Conservation (phyloP, 2,329 filamentous ascomycete genomes). For the Claviceps capensis region DNA sequence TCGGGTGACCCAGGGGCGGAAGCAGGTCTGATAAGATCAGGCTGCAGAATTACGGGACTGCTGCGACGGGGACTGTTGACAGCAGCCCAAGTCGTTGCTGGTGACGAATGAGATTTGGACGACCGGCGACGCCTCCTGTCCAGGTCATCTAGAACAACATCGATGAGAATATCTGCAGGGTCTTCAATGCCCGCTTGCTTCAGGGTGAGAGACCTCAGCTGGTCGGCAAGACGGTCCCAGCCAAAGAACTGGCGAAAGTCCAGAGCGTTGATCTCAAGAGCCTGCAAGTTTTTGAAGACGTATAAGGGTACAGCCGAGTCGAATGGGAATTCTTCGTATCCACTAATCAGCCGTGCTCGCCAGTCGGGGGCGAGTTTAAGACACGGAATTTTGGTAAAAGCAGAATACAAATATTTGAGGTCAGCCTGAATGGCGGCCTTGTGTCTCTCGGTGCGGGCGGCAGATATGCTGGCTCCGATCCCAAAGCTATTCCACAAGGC, state of each 20-base stretch:
- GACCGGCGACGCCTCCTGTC: constrained; percentile 81
- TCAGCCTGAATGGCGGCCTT: constrained; percentile 77
- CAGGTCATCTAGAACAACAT: constrained; percentile 93
- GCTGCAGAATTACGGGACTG: constrained; percentile 49
- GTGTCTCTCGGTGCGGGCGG: constrained; percentile 76
- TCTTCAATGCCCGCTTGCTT: constrained; percentile 83
- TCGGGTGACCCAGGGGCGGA: constrained; percentile 54
- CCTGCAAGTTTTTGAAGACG: constrained; percentile 92
- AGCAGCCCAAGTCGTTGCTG: constrained; percentile 55
- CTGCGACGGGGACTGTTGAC: constrained; percentile 45
- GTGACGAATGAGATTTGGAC: constrained; percentile 72
- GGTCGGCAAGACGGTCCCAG: constrained; percentile 88
- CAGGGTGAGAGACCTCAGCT: constrained; percentile 76
- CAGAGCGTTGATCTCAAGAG: constrained; percentile 85
- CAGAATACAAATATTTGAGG: constrained; percentile 91
- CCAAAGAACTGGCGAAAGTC: constrained; percentile 96
- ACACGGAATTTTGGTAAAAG: constrained; percentile 96
- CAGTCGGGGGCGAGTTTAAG: constrained; percentile 84
- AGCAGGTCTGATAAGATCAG: constrained; percentile 52
- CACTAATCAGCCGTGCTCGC: constrained; percentile 75
- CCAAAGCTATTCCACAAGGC: constrained; percentile 83
- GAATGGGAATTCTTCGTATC: constrained; percentile 96
- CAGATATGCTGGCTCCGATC: constrained; percentile 63
- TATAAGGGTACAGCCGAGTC: constrained; percentile 94
- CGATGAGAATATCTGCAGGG: constrained; percentile 74